Conservation (phyloP, 2,329 filamentous ascomycete genomes). For the Ophiobolus disseminans region DNA sequence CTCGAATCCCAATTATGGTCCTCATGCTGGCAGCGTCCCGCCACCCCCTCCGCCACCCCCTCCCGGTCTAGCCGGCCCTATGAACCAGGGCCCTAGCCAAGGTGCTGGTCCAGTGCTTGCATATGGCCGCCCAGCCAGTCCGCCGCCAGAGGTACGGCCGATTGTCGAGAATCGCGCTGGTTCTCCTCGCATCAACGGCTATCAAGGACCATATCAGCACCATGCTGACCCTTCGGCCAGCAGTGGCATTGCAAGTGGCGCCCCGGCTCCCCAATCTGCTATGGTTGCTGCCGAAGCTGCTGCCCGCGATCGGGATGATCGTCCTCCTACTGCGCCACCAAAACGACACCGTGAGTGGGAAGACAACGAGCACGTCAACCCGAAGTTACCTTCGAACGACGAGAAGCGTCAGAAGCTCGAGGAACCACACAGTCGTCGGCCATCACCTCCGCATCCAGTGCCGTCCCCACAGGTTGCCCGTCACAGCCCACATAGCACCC, state of each 20-base stretch:
- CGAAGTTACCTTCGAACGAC: conserved; percentile 83
- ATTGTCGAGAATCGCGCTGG: conserved; percentile 83
- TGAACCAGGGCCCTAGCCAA: conserved; percentile 53
- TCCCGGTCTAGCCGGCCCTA: conserved; percentile 57
- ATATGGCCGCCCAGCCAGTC: conserved; percentile 77
- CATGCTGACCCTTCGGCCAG: conserved; percentile 69
- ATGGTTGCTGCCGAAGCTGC: conserved; percentile 72
- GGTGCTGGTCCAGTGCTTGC: conserved; percentile 62
- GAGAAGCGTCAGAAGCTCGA: conserved; percentile 87
- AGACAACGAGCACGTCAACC: conserved; percentile 71
- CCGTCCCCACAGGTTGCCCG: conserved; percentile 68
- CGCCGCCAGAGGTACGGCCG: conserved; percentile 82
- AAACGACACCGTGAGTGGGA: conserved; percentile 96
- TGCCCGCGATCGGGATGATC: conserved; percentile 70
- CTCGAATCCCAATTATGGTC: conserved; percentile 57
- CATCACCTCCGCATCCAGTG: conserved; percentile 56
- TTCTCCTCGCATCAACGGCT: conserved; percentile 90
- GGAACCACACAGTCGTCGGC: conserved; percentile 78
- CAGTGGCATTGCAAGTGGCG: conserved; percentile 71
- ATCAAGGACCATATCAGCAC: conserved; percentile 81
- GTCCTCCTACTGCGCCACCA: conserved; percentile 74
- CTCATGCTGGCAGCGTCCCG: conserved; percentile 47
- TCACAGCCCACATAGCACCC: conserved; percentile 73
- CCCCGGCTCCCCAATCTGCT: conserved; percentile 70
- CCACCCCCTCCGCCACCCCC: conserved; percentile 68